Conservation (phyloP, 1,139 yeast genomes). For the Nakaseomyces nivariensis region DNA sequence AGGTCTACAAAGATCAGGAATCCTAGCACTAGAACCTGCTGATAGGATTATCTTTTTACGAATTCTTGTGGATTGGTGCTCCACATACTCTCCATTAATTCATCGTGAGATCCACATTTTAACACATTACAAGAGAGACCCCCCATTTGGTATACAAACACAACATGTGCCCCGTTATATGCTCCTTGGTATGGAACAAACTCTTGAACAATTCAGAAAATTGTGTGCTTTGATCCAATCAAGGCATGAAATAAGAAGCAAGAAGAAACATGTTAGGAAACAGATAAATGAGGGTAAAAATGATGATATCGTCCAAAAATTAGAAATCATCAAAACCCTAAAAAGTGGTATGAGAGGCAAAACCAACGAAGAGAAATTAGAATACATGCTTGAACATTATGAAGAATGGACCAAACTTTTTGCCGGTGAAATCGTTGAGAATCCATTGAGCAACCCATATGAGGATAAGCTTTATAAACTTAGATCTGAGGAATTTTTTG, state of each 20-base stretch:
- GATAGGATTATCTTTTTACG: slow-evolving; percentile 42
- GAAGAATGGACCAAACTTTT: slow-evolving; percentile 23
- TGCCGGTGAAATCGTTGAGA: slow-evolving; percentile 23
- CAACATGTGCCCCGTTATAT: slow-evolving; percentile 25
- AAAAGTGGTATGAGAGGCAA: slow-evolving; percentile 12
- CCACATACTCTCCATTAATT: slow-evolving; percentile 36
- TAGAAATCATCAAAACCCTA: slow-evolving; percentile 20
- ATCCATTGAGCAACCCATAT: slow-evolving; percentile 25
- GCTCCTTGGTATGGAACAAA: slow-evolving; percentile 21
- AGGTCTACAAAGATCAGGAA: slow-evolving; percentile 38
- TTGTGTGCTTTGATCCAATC: slow-evolving; percentile 21
- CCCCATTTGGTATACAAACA: slow-evolving; percentile 26
- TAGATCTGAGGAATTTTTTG: slow-evolving; percentile 26
- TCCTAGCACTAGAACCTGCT: slow-evolving; percentile 37
- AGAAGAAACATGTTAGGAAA: slow-evolving; percentile 26
- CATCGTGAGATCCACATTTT: slow-evolving; percentile 32
- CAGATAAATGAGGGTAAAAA: slow-evolving; percentile 24
- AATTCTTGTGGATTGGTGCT: slow-evolving; percentile 41
- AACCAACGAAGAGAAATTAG: slow-evolving; percentile 14
- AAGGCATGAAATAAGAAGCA: slow-evolving; percentile 23
- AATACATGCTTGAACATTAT: slow-evolving; percentile 13
- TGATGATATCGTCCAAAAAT: slow-evolving; percentile 18
- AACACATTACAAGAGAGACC: slow-evolving; percentile 26
- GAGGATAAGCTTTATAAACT: slow-evolving; percentile 26
- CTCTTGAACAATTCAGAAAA: slow-evolving; percentile 18